Conservation (phyloP, 768 basidiomycete genomes). For the Tricholoma flavovirens region DNA sequence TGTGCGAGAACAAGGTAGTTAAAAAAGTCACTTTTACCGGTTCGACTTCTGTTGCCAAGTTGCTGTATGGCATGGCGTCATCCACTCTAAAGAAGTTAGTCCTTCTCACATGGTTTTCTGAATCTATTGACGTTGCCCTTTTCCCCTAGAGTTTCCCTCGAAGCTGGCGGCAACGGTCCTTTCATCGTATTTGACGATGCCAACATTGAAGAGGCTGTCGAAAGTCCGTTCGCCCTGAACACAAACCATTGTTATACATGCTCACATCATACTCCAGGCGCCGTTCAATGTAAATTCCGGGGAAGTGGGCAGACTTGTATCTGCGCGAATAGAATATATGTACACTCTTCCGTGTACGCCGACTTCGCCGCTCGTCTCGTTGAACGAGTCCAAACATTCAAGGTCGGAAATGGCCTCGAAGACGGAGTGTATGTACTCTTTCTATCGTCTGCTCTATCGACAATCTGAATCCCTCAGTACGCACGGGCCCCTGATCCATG, state of each 20-base stretch:
- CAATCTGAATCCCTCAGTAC: slow-evolving; percentile 45
- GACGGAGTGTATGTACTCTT: slow-evolving; percentile 54
- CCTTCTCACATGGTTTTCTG: not conserved
- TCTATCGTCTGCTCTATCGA: not conserved
- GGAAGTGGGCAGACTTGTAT: slow-evolving; percentile 79
- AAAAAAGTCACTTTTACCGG: slow-evolving; percentile 93
- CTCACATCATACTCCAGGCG: slow-evolving; percentile 36
- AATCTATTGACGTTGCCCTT: not conserved
- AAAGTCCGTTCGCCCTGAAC: slow-evolving; percentile 39
- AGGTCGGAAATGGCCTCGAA: slow-evolving; percentile 84
- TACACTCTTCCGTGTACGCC: slow-evolving; percentile 87
- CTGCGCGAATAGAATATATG: slow-evolving; percentile 88
- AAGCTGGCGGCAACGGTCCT: slow-evolving; percentile 92
- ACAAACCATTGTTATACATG: not conserved
- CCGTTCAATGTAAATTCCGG: slow-evolving; percentile 76
- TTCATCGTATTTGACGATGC: slow-evolving; percentile 98
- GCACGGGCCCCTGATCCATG: slow-evolving; percentile 93
- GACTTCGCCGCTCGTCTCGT: slow-evolving; percentile 87
- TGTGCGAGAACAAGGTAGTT: slow-evolving; percentile 83
- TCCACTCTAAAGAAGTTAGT: slow-evolving; percentile 78
- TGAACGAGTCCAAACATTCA: slow-evolving; percentile 76
- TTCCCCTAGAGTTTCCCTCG: slow-evolving; percentile 53
- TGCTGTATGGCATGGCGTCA: slow-evolving; percentile 66
- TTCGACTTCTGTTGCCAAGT: slow-evolving; percentile 74
- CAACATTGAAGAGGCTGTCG: slow-evolving; percentile 86